Evolutionary conservation across 345 rosid species (phyloP).

Genomic region (Adansonia digitata): DNA sequence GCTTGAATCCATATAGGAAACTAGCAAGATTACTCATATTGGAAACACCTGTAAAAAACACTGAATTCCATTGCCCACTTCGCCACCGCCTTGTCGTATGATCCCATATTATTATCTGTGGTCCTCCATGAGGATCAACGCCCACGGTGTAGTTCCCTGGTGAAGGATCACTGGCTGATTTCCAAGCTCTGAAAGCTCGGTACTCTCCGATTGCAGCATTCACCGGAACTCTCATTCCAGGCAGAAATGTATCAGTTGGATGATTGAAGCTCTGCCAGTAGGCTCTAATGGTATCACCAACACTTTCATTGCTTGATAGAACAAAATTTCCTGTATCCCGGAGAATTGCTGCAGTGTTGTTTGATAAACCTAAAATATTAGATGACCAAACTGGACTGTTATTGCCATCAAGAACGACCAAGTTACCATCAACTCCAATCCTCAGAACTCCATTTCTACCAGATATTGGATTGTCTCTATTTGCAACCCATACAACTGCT

Average conservation of each 20-base stretch:
- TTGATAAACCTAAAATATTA: conserved; percentile 22
- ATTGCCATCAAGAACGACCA: conserved; percentile 38
- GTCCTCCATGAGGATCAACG: conserved; percentile 52
- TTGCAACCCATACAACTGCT: conserved; percentile 66
- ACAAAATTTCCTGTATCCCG: conserved; percentile 31
- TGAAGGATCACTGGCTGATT: conserved; percentile 52
- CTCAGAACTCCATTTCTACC: conserved; percentile 37
- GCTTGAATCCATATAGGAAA: conserved; percentile 48
- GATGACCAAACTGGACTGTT: conserved; percentile 45
- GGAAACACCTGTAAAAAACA: conserved; percentile 52
- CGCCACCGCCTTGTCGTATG: conserved; percentile 48
- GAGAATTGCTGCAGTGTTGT: conserved; percentile 31
- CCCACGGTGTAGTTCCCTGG: conserved; percentile 56
- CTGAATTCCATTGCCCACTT: conserved; percentile 73
- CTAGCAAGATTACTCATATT: conserved; percentile 32
- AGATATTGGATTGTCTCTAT: conserved; percentile 45
- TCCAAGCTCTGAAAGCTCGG: conserved; percentile 52
- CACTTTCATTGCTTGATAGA: conserved; percentile 22
- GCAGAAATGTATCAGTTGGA: conserved; percentile 56
- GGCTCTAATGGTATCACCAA: neutral
- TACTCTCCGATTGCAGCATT: conserved; percentile 35
- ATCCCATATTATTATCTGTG: conserved; percentile 75
- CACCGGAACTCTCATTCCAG: conserved; percentile 52
- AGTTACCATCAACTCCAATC: conserved; percentile 46
- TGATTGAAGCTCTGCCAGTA: conserved; percentile 62